Percentiles rank a stretch among this genome's conserved stretches.
Conservation (phyloP, 2,329 filamentous ascomycete species). For the Arachnomyces sp. region DNA sequence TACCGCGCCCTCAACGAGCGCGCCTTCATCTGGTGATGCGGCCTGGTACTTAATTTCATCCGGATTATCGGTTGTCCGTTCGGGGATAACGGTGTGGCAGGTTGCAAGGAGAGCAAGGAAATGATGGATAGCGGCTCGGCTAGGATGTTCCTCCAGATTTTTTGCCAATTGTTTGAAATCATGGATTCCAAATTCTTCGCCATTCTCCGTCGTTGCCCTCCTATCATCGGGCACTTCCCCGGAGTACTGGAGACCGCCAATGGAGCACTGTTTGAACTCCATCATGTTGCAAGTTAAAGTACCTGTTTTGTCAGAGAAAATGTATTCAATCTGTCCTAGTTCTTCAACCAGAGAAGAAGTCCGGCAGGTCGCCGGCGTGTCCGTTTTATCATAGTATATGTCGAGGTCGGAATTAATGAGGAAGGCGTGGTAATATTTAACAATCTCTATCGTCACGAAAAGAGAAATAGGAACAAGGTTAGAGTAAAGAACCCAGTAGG, state of each 20-base stretch:
- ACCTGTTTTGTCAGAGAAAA: conserved; percentile 97
- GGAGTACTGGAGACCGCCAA: conserved; percentile 87
- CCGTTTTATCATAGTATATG: conserved; percentile 93
- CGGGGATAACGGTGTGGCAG: conserved; percentile 96
- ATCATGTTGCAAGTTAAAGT: conserved; percentile 98
- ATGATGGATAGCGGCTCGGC: conserved; percentile 62
- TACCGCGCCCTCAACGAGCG: conserved; percentile 87
- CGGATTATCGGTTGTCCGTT: conserved; percentile 68
- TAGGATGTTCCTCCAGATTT: conserved; percentile 59
- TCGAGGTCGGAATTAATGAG: conserved; percentile 96
- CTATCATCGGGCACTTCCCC: conserved; percentile 89
- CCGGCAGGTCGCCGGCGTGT: conserved; percentile 90
- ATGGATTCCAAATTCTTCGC: conserved; percentile 67
- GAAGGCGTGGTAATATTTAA: conserved; percentile 97
- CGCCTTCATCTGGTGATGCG: conserved; percentile 92
- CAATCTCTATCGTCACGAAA: conserved; percentile 93
- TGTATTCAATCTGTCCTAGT: conserved; percentile 94
- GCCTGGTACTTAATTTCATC: conserved; percentile 94
- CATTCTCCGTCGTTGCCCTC: conserved; percentile 69
- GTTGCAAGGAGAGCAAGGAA: conserved; percentile 81
- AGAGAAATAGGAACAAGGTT: conserved; percentile 94
- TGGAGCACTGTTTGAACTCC: conserved; percentile 95
- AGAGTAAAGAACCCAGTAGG: conserved; percentile 97
- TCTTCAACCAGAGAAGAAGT: conserved; percentile 97
- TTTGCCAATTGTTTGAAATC: conserved; percentile 69